phyloP scores from a whole-genome alignment of 2,329 filamentous ascomycete species.

The Penicillium sp. region DNA sequence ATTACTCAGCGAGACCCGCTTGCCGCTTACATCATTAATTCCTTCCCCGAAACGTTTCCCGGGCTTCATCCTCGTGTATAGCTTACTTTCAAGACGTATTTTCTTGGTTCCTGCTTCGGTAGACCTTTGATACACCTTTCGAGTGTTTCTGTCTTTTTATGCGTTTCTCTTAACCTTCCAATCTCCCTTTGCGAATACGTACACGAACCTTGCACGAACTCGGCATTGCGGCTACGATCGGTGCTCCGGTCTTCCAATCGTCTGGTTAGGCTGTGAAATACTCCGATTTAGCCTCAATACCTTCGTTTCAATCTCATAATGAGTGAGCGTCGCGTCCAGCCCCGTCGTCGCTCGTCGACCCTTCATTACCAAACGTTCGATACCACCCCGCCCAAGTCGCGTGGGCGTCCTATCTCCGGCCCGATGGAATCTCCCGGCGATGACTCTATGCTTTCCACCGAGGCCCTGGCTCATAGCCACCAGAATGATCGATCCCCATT shows the following conservation, averaged over 20 bases:
- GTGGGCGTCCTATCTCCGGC: slow-evolving; percentile 46
- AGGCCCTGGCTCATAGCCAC: slow-evolving; percentile 14
- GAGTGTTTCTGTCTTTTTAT: background rate
- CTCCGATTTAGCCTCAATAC: background rate
- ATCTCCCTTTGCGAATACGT: background rate
- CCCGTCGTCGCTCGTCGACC: slow-evolving; percentile 46
- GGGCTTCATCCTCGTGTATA: slow-evolving; percentile 4
- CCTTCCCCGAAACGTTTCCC: slow-evolving; percentile 4
- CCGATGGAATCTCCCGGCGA: slow-evolving; percentile 42
- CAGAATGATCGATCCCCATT: slow-evolving; percentile 63
- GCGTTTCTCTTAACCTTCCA: background rate
- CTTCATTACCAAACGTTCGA: slow-evolving; percentile 52
- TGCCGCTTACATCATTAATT: slow-evolving; percentile 23
- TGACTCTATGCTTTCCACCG: slow-evolving; percentile 27
- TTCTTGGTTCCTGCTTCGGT: background rate
- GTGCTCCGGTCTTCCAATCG: background rate
- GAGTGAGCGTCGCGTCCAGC: slow-evolving; percentile 33
- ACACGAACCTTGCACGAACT: background rate
- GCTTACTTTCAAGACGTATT: background rate
- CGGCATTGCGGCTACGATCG: background rate
- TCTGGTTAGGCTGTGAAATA: background rate
- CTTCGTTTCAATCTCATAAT: slow-evolving; percentile 19
- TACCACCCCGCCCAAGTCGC: slow-evolving; percentile 48
- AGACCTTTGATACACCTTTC: background rate
- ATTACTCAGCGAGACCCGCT: slow-evolving; percentile 16